A percentile compares a stretch with the other conserved stretches of the same genome.
Evolutionary conservation across 257 asterid genomes (phyloP).

Genomic region (Lavandula angustifolia): DNA sequence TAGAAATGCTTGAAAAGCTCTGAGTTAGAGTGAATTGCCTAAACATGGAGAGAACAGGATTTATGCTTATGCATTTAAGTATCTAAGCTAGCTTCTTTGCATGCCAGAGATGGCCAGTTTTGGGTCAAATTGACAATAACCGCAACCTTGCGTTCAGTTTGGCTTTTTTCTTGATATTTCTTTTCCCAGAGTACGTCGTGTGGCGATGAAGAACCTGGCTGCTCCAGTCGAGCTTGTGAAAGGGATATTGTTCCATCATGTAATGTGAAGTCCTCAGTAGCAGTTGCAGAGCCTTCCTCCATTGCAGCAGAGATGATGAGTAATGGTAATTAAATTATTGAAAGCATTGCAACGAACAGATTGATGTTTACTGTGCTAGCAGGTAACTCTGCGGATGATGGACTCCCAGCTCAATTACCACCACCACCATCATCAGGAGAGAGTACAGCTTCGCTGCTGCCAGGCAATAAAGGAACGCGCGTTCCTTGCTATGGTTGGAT

Average conservation of each 20-base stretch:
- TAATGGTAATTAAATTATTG: conserved; percentile 18
- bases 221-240: conserved; percentile 23
- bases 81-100: no score
- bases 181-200: conserved; percentile 22
- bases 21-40: no score
- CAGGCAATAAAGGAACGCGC: conserved; percentile 20
- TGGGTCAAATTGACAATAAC: no score
- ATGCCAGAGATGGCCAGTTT: no score
- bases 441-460: not conserved
- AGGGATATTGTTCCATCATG: conserved; percentile 8
- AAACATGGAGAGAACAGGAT: no score
- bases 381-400: not conserved
- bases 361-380: not conserved
- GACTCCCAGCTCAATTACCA: not conserved
- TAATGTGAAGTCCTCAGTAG: no score
- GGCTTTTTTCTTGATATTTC: no score
- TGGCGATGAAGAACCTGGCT: no score
- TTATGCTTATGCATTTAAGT: no score
- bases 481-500: conserved; percentile 66
- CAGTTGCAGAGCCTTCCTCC: conserved; percentile 12
- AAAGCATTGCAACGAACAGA: no score
- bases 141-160: no score
- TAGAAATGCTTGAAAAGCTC: no score
- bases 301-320: conserved; percentile 1
- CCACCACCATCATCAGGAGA: not conserved